Evolutionary conservation across 768 basidiomycete species (phyloP).

Genomic region (Podaxis sp.): DNA sequence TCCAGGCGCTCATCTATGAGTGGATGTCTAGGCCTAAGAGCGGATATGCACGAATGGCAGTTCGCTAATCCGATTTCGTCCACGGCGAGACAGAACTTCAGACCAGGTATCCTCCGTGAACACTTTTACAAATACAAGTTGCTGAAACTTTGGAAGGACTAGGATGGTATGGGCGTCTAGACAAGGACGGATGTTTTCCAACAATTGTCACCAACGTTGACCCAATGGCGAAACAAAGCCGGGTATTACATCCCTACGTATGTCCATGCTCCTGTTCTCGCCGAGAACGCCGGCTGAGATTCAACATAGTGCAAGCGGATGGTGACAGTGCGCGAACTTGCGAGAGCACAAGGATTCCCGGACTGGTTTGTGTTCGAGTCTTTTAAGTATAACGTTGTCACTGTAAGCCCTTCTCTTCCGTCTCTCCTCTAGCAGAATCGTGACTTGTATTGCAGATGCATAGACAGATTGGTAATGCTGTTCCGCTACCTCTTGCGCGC

Average conservation of each 20-base stretch:
- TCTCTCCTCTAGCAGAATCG: not conserved
- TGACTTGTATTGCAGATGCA: constrained; percentile 54
- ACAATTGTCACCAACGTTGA: constrained; percentile 80
- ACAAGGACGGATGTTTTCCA: constrained; percentile 54
- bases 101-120: constrained; percentile 37
- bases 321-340: constrained; percentile 73
- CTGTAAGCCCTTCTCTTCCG: constrained; percentile 41
- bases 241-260: constrained; percentile 68
- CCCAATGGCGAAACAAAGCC: constrained; percentile 76
- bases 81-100: constrained; percentile 50
- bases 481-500: constrained; percentile 61
- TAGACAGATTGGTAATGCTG: constrained; percentile 80
- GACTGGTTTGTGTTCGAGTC: constrained; percentile 69
- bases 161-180: constrained; percentile 60
- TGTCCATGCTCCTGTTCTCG: constrained; percentile 19
- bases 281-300: not conserved
- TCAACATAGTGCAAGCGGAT: constrained; percentile 60
- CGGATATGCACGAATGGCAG: constrained; percentile 58
- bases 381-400: constrained; percentile 50
- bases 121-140: not conserved
- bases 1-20: not conserved
- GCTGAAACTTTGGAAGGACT: not conserved
- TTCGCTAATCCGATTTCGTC: constrained; percentile 59
- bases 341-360: constrained; percentile 80
- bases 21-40: constrained; percentile 37